Evolutionary conservation across 75 land plant genomes (phyloP), one percentile per base, ranked within the genome.

Genomic region (Cupressus sempervirens): DNA sequence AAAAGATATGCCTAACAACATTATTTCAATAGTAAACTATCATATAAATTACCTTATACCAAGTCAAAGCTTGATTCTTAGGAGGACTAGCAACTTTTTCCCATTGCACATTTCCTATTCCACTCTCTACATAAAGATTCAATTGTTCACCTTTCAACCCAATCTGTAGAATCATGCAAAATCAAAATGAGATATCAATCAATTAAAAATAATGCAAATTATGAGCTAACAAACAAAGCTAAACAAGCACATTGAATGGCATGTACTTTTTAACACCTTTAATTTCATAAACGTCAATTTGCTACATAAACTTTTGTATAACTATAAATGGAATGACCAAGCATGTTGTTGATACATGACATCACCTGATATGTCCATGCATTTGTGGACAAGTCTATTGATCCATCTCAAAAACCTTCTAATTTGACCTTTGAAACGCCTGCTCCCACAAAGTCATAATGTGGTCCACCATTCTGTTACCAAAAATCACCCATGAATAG

Each of bases 401-500:
- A 84, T 26, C 93, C 99, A 88, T 87, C 90, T 36, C 80, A 90
- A 35, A 94, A 84, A 13, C 94, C 96, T 83, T 79, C 70, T 82
- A 92, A 89, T 58, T 89, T 90, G 79, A 95, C 93, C 84, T 87
- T 86, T 30, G 98, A 91, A 72, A 94, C 83, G 50, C 98, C 99
- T 40, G 99, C 96, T 85, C 96, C 98, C 45, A 88, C 85, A 89
- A 89, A 96, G 75, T 98, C 99, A 88, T 94, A 92, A 87, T 89
- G 91, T 88, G 97, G 85, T 38, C 40, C 40, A 38, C 40, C 40
- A 38, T 38, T 38, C 40, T 38, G 40, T 38, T 38, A 38, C 40
- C 40, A 38, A 38, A 38, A 38, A 38, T 38, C 1, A 38, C 40
- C 40, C 40, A 38, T 38, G 40, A n/a, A n/a, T n/a, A n/a, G n/a